phyloP scores from a whole-genome alignment of 768 basidiomycete genomes.

The Leucosporidium yakuticum region DNA sequence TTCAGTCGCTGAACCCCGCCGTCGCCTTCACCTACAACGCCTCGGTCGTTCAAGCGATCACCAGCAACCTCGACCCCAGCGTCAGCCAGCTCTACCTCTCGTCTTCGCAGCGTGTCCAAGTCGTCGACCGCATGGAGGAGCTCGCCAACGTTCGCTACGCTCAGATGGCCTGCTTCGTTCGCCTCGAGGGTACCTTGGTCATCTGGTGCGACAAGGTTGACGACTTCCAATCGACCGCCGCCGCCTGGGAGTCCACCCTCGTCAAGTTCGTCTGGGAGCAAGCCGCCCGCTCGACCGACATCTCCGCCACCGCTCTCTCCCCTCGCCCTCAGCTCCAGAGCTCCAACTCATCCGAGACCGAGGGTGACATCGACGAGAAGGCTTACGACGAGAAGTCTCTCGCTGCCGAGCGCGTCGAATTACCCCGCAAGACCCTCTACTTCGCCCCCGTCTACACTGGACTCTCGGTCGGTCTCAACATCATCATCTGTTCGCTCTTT shows the following conservation, averaged over 20 bases:
- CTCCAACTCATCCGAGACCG: neutral
- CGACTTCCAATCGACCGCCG: constrained; percentile 41
- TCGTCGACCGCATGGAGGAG: constrained; percentile 16
- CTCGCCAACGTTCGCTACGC: constrained; percentile 39
- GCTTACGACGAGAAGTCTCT: neutral
- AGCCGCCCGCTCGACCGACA: neutral
- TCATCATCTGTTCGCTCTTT: constrained; percentile 6
- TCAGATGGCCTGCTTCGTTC: constrained; percentile 44
- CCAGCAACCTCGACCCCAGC: neutral
- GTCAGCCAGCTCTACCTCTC: neutral
- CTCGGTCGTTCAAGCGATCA: neutral
- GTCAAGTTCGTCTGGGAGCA: constrained; percentile 5
- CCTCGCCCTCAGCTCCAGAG: neutral
- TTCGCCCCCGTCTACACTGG: constrained; percentile 12
- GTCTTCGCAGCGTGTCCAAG: constrained; percentile 4
- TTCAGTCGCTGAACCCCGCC: constrained; percentile 7
- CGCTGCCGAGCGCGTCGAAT: too few relatives aligned
- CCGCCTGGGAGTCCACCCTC: neutral
- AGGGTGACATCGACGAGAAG: neutral
- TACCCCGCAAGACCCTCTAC: neutral
- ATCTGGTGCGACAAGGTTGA: constrained; percentile 45
- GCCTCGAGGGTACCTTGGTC: constrained; percentile 41
- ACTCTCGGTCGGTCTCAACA: constrained; percentile 3
- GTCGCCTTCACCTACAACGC: constrained; percentile 8
- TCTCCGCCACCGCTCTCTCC: neutral